These are phyloP conservation scores for Penicillium desertorum DNA, from an alignment of 495 filamentous ascomycete genomes.

Conservation along the genomic window DNA sequence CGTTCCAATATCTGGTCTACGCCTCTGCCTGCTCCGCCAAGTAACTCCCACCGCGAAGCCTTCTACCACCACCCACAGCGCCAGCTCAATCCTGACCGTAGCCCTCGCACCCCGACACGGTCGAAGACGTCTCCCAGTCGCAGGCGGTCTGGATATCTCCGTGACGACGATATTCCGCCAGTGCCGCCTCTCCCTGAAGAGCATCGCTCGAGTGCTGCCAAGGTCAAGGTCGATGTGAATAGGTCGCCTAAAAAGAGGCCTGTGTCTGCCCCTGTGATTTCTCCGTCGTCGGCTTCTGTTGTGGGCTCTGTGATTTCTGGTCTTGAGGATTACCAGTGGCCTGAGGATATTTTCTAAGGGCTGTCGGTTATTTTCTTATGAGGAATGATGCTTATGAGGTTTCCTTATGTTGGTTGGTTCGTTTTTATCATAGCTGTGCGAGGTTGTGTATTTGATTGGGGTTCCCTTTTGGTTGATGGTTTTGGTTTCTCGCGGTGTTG, in stretches of 20 bases:
- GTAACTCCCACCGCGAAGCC: slow-evolving; percentile 15
- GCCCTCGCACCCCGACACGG: slow-evolving; percentile 19
- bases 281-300: slow-evolving; percentile 8
- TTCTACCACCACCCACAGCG: slow-evolving; percentile 28
- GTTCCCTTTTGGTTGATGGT: neutral
- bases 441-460: neutral
- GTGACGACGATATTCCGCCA: slow-evolving; percentile 43
- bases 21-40: slow-evolving; percentile 26
- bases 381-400: neutral
- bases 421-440: neutral
- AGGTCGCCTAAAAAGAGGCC: slow-evolving; percentile 34
- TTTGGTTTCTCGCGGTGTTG: slow-evolving; percentile 5
- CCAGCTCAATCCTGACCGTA: slow-evolving; percentile 27
- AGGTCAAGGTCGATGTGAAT: slow-evolving; percentile 27
- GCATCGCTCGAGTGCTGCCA: slow-evolving; percentile 37
- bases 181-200: slow-evolving; percentile 47
- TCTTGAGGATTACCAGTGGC: slow-evolving; percentile 43
- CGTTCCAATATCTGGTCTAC: slow-evolving; percentile 21
- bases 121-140: slow-evolving; percentile 19
- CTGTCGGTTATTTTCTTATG: neutral
- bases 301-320: slow-evolving; percentile 10
- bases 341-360: slow-evolving; percentile 48
- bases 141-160: slow-evolving; percentile 22
- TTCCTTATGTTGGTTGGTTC: neutral
- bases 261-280: slow-evolving; percentile 7